Evolutionary conservation across 2,329 filamentous ascomycete genomes (phyloP).

Genomic region (Dactylellina cionopaga): DNA sequence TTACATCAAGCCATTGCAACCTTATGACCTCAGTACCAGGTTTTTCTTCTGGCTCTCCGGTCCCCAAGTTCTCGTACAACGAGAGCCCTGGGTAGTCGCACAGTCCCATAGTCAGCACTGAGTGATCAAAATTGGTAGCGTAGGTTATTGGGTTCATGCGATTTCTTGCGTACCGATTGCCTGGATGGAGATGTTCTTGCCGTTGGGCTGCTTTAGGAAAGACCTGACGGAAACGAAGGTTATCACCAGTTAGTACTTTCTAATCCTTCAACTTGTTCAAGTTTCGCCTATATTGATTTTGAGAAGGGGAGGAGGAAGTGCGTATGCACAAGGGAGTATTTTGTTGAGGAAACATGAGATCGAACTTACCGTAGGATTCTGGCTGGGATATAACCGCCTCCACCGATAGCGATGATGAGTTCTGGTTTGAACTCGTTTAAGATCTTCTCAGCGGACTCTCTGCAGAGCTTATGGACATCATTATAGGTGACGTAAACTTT

Average conservation of each 20-base stretch:
- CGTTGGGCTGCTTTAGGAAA: slow-evolving; percentile 88
- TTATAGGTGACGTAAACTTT: slow-evolving; percentile 94
- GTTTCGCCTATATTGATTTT: too few species aligned
- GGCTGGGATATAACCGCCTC: slow-evolving; percentile 95
- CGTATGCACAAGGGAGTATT: too few species aligned
- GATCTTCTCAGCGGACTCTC: slow-evolving; percentile 81
- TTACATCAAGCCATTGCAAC: slow-evolving; percentile 97
- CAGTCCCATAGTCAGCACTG: not conserved
- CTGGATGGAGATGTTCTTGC: slow-evolving; percentile 97
- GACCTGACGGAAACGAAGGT: slow-evolving; percentile 66
- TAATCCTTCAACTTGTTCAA: too few species aligned
- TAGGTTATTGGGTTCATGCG: not conserved
- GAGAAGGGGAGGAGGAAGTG: too few species aligned
- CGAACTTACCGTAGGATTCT: slow-evolving; percentile 80
- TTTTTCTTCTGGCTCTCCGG: slow-evolving; percentile 73
- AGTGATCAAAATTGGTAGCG: not conserved
- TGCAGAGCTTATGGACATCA: slow-evolving; percentile 97
- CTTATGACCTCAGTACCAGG: slow-evolving; percentile 94
- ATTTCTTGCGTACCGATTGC: slow-evolving; percentile 79
- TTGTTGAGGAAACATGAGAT: not conserved
- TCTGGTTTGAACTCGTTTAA: slow-evolving; percentile 88
- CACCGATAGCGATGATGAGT: slow-evolving; percentile 92
- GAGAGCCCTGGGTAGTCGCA: slow-evolving; percentile 69
- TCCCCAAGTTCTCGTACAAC: slow-evolving; percentile 84
- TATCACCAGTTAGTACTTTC: not conserved